A percentile compares a stretch with the other conserved stretches of the same genome.
phyloP scores from a whole-genome alignment of 768 basidiomycete species.

The Tricholomella constricta region DNA sequence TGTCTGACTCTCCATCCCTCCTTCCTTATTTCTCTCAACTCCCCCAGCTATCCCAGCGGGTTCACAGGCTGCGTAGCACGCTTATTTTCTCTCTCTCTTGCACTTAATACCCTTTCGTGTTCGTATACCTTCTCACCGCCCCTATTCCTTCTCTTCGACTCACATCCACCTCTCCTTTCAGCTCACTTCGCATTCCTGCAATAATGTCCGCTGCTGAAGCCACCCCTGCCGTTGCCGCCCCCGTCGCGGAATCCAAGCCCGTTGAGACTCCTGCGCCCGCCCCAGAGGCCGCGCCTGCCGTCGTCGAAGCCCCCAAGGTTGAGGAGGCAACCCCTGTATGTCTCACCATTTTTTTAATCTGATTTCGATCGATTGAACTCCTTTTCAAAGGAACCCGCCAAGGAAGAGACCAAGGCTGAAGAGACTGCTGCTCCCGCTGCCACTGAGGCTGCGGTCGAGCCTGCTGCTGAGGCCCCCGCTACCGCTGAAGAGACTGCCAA shows the following conservation, averaged over 20 bases:
- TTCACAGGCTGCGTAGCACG: constrained; percentile 56
- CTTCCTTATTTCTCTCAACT: constrained; percentile 57
- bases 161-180: constrained; percentile 28
- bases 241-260: constrained; percentile 57
- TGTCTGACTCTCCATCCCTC: constrained; percentile 49
- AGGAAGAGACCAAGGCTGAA: constrained; percentile 43
- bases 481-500: constrained; percentile 33
- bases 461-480: constrained; percentile 22
- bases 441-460: constrained; percentile 10
- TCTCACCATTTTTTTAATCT: neutral
- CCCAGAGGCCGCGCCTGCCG: constrained; percentile 47
- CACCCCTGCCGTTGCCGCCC: constrained; percentile 43
- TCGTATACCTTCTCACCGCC: constrained; percentile 22
- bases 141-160: constrained; percentile 12
- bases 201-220: constrained; percentile 86
- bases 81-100: constrained; percentile 61
- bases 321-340: constrained; percentile 28
- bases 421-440: constrained; percentile 23
- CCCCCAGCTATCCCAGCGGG: constrained; percentile 42
- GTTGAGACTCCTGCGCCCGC: constrained; percentile 42
- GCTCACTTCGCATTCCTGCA: constrained; percentile 59
- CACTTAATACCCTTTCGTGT: constrained; percentile 55
- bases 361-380: neutral
- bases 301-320: constrained; percentile 54
- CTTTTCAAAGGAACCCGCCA: constrained; percentile 28